Base-by-base conservation (phyloP, 2,329 filamentous ascomycete genomes). In the Sphaerulina musiva region DNA sequence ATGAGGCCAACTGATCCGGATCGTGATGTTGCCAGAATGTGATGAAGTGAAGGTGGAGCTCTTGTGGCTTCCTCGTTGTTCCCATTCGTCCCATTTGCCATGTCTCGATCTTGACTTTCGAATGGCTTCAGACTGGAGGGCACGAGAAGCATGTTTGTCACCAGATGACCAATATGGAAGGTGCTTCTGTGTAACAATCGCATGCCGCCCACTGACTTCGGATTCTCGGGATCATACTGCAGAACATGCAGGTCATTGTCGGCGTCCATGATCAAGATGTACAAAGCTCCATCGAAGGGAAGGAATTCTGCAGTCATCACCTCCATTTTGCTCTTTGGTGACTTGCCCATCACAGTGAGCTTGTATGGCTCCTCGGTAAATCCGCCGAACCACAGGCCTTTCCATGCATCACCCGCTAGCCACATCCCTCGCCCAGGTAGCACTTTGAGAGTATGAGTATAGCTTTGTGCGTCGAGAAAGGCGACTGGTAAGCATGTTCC, bases 311-410 rank as follows among this genome's bases (percentile, higher is more conserved):
- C 89, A 5, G 85, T 81, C 34, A 95, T 72, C 17, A 95, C 82
- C 65, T 93, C 87, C 63, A 96, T 76, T 42, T 81, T 82, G 17
- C 87, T 85, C 39, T 85, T 80, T 4, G 58, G 58, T 63, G 86
- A 89, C 72, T 96, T 96, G 41, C 91, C 90, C 61, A 97, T 90
- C 3, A 96, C 79, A 58, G 90, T 86, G 83, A 98, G 90, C 62
- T 87, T 91, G 69, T 97, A 98, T 0, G 93, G 93, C 66, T 97
- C 93, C 73, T 98, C 92, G 73, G 88, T 93, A 68, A 96, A 98
- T 0, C 93, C 93, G 0, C 89, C 87, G 62, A 98, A 95, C 90
- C 93, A 97, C 2, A 97, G 78, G 0, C 93, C 93, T 73, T 95
- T 95, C 68, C 93, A 84, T 0, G 87, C 88, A 73, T 98, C 93